Percentiles rank a stretch among this genome's conserved stretches.
phyloP scores from a whole-genome alignment of 108 stramenopile genomes.

The Cylindrotheca closterium region DNA sequence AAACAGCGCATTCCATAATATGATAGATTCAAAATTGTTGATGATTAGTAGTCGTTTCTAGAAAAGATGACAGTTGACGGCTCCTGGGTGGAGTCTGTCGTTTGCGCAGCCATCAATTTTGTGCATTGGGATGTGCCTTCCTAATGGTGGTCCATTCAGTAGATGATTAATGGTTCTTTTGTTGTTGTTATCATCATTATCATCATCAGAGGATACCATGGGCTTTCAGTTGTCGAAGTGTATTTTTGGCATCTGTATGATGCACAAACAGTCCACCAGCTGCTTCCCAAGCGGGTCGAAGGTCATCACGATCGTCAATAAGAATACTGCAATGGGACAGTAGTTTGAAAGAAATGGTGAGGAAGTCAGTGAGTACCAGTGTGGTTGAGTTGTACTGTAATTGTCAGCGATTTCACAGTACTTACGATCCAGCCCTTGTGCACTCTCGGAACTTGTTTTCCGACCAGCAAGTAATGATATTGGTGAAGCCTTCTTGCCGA shows the following conservation, averaged over 20 bases:
- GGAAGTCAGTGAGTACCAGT: not conserved
- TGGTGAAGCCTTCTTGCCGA: constrained; percentile 20
- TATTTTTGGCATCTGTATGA: constrained; percentile 34
- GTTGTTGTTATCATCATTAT: no score
- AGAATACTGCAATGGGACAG: constrained; percentile 33
- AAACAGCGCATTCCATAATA: no score
- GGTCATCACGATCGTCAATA: constrained; percentile 68
- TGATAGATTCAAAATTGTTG: no score
- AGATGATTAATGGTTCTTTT: no score
- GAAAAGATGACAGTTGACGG: no score
- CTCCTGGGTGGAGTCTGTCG: no score
- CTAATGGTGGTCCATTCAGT: no score
- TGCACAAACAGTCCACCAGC: constrained; percentile 84
- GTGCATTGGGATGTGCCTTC: no score
- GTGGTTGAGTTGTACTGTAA: not conserved
- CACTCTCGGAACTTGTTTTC: constrained; percentile 70
- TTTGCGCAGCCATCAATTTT: no score
- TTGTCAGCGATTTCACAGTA: not conserved
- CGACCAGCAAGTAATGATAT: constrained; percentile 83
- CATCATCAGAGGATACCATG: constrained; percentile 30
- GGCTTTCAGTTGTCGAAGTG: constrained; percentile 20
- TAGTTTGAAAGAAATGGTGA: not conserved
- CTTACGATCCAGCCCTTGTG: constrained; percentile 40
- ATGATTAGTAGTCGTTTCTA: no score
- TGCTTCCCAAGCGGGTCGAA: constrained; percentile 55